These are phyloP conservation scores for Petunia secreta DNA, from an alignment of 257 asterid species.

Conservation along the genomic window DNA sequence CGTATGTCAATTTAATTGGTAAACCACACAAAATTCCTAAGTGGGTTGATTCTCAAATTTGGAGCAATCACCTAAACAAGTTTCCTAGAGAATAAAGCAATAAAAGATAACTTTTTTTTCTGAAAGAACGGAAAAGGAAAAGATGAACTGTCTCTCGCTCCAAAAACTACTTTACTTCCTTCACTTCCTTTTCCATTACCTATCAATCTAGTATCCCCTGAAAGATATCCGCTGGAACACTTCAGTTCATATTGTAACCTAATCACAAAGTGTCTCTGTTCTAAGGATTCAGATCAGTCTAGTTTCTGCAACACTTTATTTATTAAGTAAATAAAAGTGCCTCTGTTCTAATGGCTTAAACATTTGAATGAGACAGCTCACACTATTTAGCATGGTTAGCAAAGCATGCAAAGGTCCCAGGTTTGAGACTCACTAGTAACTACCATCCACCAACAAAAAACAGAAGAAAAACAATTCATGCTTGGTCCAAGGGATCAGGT, in stretches of 20 bases:
- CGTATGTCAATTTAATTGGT: neutral
- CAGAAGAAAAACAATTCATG: neutral
- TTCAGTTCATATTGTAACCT: neutral
- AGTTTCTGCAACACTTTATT: no score
- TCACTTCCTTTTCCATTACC: neutral
- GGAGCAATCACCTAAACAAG: neutral
- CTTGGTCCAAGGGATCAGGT: neutral
- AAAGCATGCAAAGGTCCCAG: neutral
- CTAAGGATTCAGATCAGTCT: no score
- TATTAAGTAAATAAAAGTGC: no score
- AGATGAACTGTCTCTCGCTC: neutral
- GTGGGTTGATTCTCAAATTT: neutral
- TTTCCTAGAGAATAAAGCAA: neutral
- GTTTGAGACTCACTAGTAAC: neutral
- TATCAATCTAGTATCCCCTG: neutral
- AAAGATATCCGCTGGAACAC: neutral
- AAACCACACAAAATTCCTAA: neutral
- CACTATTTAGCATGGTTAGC: neutral
- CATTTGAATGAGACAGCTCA: no score
- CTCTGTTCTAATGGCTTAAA: no score
- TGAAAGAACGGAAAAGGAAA: neutral
- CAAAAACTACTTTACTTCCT: neutral
- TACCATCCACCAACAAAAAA: neutral
- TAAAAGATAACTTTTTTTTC: neutral
- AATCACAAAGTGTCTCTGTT: neutral